Conservation (phyloP, 2,329 filamentous ascomycete species). For the Aspergillus sp. region DNA sequence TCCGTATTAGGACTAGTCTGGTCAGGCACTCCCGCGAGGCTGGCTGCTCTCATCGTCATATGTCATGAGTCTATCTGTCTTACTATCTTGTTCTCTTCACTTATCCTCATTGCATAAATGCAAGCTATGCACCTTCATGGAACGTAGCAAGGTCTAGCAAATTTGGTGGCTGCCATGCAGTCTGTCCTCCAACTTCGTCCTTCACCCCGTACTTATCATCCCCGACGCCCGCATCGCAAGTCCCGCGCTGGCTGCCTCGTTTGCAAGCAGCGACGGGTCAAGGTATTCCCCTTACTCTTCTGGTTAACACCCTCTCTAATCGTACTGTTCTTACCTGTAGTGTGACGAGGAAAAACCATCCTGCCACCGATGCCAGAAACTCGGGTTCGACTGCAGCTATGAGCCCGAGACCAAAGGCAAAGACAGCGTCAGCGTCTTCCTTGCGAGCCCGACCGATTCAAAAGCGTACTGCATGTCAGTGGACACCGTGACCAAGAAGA, state of each 20-base stretch:
- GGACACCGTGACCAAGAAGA: conserved; percentile 20
- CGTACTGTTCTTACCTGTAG: conserved; percentile 15
- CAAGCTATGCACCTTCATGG: neutral
- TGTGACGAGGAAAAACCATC: conserved; percentile 38
- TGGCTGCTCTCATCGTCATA: neutral
- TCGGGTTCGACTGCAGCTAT: conserved; percentile 35
- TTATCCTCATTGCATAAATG: neutral
- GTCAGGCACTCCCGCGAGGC: neutral
- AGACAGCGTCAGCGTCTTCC: conserved; percentile 6
- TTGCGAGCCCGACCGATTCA: conserved; percentile 17
- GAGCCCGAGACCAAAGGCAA: conserved; percentile 7
- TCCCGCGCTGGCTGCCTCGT: conserved; percentile 36
- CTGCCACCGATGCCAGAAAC: conserved; percentile 34
- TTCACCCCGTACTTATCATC: conserved; percentile 27
- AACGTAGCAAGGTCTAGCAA: neutral
- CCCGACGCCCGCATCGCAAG: conserved; percentile 37
- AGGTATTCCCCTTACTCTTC: conserved; percentile 24
- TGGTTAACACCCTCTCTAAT: neutral
- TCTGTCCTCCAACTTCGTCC: conserved; percentile 28
- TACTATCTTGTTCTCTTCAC: neutral
- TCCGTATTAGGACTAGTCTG: neutral
- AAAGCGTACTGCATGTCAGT: conserved; percentile 25
- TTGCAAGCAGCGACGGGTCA: conserved; percentile 39
- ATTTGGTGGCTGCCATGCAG: conserved; percentile 14
- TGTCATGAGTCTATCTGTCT: neutral